phyloP scores from a whole-genome alignment of 106 monocot genomes.

The Dendrobium huoshanense region DNA sequence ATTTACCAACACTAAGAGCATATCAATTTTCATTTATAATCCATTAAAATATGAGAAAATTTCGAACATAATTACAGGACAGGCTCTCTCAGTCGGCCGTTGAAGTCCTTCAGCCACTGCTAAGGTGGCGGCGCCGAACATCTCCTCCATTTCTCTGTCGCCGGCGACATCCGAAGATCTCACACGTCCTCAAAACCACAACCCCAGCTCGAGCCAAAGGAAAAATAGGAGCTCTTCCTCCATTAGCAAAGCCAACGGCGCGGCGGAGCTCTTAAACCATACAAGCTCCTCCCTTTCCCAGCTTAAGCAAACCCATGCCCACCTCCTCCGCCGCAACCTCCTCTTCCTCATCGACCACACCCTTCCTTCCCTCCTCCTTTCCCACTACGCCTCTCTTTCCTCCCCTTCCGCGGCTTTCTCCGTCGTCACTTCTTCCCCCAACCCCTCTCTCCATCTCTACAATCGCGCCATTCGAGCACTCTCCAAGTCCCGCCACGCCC shows the following conservation, averaged over 20 bases:
- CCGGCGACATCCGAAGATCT: not conserved
- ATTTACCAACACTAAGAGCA: too few relatives aligned
- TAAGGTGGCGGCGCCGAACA: not conserved
- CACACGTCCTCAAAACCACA: not conserved
- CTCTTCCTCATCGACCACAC: constrained; percentile 5
- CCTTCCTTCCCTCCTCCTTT: constrained; percentile 9
- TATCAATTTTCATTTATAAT: too few relatives aligned
- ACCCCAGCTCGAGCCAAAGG: not conserved
- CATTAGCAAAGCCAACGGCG: not conserved
- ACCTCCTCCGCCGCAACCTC: constrained; percentile 27
- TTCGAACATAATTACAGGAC: not conserved
- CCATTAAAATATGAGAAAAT: too few relatives aligned
- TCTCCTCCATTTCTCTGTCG: not conserved
- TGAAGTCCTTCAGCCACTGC: not conserved
- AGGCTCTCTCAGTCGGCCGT: not conserved
- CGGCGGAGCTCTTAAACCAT: not conserved
- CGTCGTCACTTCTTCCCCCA: constrained; percentile 6
- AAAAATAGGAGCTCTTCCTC: not conserved
- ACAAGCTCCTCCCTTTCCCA: not conserved
- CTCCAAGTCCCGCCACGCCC: constrained; percentile 16
- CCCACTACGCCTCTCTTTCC: constrained; percentile 10
- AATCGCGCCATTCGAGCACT: constrained; percentile 11
- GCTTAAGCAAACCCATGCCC: constrained; percentile 22
- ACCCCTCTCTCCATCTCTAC: constrained; percentile 9
- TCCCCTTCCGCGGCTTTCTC: constrained; percentile 6